Percentiles rank a stretch among this genome's conserved stretches.
Conservation (phyloP, 148 eudicot genomes). For the Silene latifolia region DNA sequence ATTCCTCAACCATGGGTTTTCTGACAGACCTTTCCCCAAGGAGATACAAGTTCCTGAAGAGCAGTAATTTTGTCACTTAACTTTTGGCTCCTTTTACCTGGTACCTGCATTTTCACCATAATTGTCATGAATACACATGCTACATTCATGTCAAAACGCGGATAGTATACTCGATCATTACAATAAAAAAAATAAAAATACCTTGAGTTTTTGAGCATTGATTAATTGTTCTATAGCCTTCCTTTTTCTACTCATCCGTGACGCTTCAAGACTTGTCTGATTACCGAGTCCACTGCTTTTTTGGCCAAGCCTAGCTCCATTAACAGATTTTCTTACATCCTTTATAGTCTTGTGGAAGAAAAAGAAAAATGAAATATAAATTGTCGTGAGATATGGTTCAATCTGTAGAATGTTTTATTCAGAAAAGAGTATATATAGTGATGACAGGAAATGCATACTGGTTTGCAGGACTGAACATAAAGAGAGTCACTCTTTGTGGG, state of each 20-base stretch:
- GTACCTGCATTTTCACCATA: conserved; percentile 26
- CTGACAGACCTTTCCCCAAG: conserved; percentile 57
- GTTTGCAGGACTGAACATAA: conserved; percentile 23
- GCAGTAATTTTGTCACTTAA: conserved; percentile 54
- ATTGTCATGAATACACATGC: not conserved
- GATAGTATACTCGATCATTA: not conserved
- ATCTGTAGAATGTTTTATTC: not conserved
- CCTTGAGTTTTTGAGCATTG: conserved; percentile 25
- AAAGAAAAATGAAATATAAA: not conserved
- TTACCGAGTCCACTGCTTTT: conserved; percentile 11
- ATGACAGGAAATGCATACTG: conserved; percentile 10
- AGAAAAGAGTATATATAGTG: not conserved
- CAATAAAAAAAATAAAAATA: not conserved
- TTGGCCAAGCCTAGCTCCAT: conserved; percentile 9
- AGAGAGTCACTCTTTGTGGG: conserved; percentile 21
- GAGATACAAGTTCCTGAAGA: conserved; percentile 60
- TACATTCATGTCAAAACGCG: not conserved
- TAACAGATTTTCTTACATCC: conserved; percentile 18
- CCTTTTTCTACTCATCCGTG: conserved; percentile 20
- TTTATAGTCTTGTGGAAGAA: conserved; percentile 15
- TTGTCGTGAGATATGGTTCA: not conserved
- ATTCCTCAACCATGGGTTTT: not conserved
- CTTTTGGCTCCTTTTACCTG: conserved; percentile 49
- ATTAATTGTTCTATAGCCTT: conserved; percentile 24
- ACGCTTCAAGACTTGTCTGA: conserved; percentile 18